These are phyloP conservation scores for Schizophyllum commune DNA, from an alignment of 1,284 basidiomycete species.

Conservation along the genomic window DNA sequence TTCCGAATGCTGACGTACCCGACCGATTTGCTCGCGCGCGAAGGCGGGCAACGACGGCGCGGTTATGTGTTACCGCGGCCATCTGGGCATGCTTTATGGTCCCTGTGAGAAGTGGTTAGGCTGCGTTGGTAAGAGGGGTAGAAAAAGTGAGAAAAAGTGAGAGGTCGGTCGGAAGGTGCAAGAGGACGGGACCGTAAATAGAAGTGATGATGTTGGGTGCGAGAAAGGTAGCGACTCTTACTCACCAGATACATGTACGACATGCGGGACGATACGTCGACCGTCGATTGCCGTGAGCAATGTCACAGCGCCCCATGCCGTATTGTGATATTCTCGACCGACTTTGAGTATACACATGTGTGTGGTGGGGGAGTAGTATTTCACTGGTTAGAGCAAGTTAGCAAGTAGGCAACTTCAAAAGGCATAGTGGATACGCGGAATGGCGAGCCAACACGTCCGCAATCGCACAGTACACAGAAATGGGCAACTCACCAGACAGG, in stretches of 20 bases:
- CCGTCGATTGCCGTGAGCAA: slow-evolving; percentile 55
- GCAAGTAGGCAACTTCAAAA: not conserved
- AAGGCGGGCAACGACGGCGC: slow-evolving; percentile 57
- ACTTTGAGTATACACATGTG: slow-evolving; percentile 74
- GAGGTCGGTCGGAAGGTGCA: too few species aligned
- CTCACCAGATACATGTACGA: slow-evolving; percentile 70
- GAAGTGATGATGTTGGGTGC: not conserved
- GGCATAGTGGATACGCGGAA: not conserved
- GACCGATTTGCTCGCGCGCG: slow-evolving; percentile 44
- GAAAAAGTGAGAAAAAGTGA: not conserved
- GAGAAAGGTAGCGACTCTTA: not conserved
- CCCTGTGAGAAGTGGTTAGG: slow-evolving; percentile 30
- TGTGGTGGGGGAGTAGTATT: slow-evolving; percentile 75
- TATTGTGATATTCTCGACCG: slow-evolving; percentile 63
- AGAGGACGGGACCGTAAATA: not conserved
- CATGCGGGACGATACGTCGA: slow-evolving; percentile 51
- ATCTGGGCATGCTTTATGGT: slow-evolving; percentile 75
- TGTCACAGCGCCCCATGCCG: slow-evolving; percentile 68
- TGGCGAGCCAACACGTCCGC: not conserved
- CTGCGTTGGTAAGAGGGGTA: not conserved
- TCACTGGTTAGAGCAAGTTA: slow-evolving; percentile 38
- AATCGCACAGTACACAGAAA: not conserved
- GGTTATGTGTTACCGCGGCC: slow-evolving; percentile 65
- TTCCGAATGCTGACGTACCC: slow-evolving; percentile 26
- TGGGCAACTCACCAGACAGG: slow-evolving; percentile 43